Evolutionary conservation across 805 yeast species (phyloP), one percentile per base, ranked within the genome.

Genomic region (Nakazawaea wyomingensis): DNA sequence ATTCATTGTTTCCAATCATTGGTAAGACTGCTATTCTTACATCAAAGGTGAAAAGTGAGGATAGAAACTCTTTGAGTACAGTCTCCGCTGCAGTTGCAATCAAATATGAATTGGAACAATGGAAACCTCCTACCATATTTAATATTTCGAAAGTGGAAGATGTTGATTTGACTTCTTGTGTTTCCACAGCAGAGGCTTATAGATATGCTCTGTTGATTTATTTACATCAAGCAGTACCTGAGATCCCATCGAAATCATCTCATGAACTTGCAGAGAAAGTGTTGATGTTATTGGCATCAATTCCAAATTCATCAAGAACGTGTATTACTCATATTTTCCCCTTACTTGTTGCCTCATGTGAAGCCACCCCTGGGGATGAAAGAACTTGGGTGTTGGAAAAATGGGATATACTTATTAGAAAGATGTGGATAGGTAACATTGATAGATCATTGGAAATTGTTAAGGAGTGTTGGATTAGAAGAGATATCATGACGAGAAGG

Each of bases 151-250:
- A 60, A 45, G 55, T 55, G 14, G 70, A 64, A 37, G 76, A 73
- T 47, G 68, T 74, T 5, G 87, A 80, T 49, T 54, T 77, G 24
- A 61, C 80, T 4, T 72, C 82, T 8, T 76, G 83, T 45, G 65
- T 82, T 20, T 75, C 85, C 2, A 81, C 86, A 1, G 86, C 87
- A 2, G 87, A 81, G 53, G 82, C 86, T 0, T 82, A 81, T 56
- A 55, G 85, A 31, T 78, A 68, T 55, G 71, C 85, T 1, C 68
- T 84, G 0, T 55, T 82, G 30, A 53, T 81, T 17, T 80, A 77
- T 52, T 58, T 82, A 24, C 85, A 80, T 55, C 86, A 82, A 53
- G 82, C 85, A 1, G 85, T 82, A 4, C 87, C 88, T 0, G 85
- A 81, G 49, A 69, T 80, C 14, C 83, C 84, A 8, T 72, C 78